Conservation (phyloP, 306 rosid genomes). For the Gleditsia sinensis region DNA sequence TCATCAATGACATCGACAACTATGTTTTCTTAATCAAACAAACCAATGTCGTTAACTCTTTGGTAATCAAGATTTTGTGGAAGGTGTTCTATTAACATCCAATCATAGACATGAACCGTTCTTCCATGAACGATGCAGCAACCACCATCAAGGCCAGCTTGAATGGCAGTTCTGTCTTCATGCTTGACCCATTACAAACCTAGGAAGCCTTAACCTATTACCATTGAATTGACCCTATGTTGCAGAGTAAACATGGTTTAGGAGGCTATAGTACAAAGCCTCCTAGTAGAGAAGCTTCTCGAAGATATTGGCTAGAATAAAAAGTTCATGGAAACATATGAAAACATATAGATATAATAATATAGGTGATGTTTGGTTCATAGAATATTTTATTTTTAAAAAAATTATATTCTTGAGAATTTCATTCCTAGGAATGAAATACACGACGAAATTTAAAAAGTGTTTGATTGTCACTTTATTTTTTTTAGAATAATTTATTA, state of each 20-base stretch:
- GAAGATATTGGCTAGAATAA: slow-evolving; percentile 41
- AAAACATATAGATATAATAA: no score
- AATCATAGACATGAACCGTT: slow-evolving; percentile 91
- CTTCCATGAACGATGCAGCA: slow-evolving; percentile 90
- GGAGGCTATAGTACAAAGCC: slow-evolving; percentile 63
- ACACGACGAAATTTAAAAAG: no score
- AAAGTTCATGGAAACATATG: no score
- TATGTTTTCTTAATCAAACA: slow-evolving; percentile 67
- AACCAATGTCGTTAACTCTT: slow-evolving; percentile 84
- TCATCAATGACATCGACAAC: slow-evolving; percentile 64
- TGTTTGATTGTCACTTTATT: no score
- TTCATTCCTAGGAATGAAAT: no score
- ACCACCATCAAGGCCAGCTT: slow-evolving; percentile 92
- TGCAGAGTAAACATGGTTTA: slow-evolving; percentile 60
- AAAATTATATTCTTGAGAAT: no score
- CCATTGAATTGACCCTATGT: slow-evolving; percentile 68
- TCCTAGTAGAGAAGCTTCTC: slow-evolving; percentile 60
- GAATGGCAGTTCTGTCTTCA: slow-evolving; percentile 90
- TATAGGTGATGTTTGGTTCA: no score
- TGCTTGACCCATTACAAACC: slow-evolving; percentile 67
- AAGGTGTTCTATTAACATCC: slow-evolving; percentile 87
- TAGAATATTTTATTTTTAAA: no score
- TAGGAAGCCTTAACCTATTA: slow-evolving; percentile 52
- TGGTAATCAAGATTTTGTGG: slow-evolving; percentile 77
- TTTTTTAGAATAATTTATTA: no score